These are phyloP conservation scores for Cladorrhinum sp. DNA, from an alignment of 2,329 filamentous ascomycete genomes.

Conservation along the genomic window DNA sequence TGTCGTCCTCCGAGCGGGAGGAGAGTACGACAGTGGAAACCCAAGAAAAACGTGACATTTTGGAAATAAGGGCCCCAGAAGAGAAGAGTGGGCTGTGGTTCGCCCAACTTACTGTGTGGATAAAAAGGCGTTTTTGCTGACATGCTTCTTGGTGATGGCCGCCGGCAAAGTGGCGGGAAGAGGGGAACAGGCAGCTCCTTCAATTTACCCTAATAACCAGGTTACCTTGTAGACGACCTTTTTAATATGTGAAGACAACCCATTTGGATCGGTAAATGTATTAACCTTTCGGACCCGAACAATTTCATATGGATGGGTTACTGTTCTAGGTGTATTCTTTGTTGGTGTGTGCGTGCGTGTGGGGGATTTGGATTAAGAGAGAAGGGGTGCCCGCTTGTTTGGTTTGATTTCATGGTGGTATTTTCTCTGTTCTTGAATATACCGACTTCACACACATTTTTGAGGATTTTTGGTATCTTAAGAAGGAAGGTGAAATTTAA, in stretches of 20 bases:
- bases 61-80: neutral
- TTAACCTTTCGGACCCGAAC: neutral
- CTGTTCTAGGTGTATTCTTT: neutral
- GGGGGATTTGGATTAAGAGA: conserved; percentile 2
- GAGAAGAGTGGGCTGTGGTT: conserved; percentile 1
- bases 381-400: neutral
- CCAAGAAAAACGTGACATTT: neutral
- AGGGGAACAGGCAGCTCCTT: neutral
- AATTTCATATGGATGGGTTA: neutral
- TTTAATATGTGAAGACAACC: conserved; percentile 14
- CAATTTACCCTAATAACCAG: conserved; percentile 24
- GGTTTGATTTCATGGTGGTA: neutral
- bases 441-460: neutral
- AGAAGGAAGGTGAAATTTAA: neutral
- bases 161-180: conserved; percentile 6
- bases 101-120: conserved; percentile 10
- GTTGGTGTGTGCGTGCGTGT: too few relatives aligned
- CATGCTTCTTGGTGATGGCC: neutral
- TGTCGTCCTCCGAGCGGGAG: neutral
- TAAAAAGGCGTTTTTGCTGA: conserved; percentile 11
- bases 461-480: neutral
- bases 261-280: conserved; percentile 9
- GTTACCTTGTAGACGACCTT: neutral
- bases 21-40: neutral
- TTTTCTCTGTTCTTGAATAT: neutral